A percentile compares a stretch with the other conserved stretches of the same genome.
phyloP scores from a whole-genome alignment of 2,329 filamentous ascomycete species.

The Ophiostoma sp. region DNA sequence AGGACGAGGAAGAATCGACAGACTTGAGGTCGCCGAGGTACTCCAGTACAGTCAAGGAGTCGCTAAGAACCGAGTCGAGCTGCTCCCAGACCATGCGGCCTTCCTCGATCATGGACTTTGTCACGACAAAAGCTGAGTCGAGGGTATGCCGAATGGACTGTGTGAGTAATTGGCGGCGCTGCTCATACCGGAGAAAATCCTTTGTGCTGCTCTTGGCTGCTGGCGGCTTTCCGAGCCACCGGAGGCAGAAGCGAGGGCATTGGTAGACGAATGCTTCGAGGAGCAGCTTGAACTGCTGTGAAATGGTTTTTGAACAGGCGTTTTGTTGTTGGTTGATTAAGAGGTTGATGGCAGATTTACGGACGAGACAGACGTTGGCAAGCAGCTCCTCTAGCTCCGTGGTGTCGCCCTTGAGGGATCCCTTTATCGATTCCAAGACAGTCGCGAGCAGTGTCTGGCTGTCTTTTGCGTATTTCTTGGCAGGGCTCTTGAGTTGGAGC shows the following conservation, averaged over 20 bases:
- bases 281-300: slow-evolving; percentile 37
- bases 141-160: slow-evolving; percentile 57
- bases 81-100: slow-evolving; percentile 53
- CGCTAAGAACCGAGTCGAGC: slow-evolving; percentile 58
- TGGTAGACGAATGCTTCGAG: slow-evolving; percentile 59
- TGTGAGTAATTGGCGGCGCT: slow-evolving; percentile 55
- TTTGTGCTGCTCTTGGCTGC: slow-evolving; percentile 54
- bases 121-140: slow-evolving; percentile 60
- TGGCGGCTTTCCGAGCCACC: slow-evolving; percentile 63
- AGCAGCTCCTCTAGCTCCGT: slow-evolving; percentile 63
- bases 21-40: slow-evolving; percentile 47
- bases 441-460: slow-evolving; percentile 46
- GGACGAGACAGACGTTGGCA: slow-evolving; percentile 54
- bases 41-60: slow-evolving; percentile 56
- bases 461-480: slow-evolving; percentile 41
- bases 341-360: slow-evolving; percentile 55
- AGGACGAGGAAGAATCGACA: slow-evolving; percentile 38
- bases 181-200: slow-evolving; percentile 61
- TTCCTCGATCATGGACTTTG: slow-evolving; percentile 54
- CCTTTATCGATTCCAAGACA: slow-evolving; percentile 57
- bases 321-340: slow-evolving; percentile 37
- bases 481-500: slow-evolving; percentile 51
- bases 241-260: slow-evolving; percentile 59
- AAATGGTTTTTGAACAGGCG: not conserved
- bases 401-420: slow-evolving; percentile 59